These are phyloP conservation scores for Pseudomicrostroma phylloplanum DNA, from an alignment of 1,284 basidiomycete genomes.

Conservation along the genomic window DNA sequence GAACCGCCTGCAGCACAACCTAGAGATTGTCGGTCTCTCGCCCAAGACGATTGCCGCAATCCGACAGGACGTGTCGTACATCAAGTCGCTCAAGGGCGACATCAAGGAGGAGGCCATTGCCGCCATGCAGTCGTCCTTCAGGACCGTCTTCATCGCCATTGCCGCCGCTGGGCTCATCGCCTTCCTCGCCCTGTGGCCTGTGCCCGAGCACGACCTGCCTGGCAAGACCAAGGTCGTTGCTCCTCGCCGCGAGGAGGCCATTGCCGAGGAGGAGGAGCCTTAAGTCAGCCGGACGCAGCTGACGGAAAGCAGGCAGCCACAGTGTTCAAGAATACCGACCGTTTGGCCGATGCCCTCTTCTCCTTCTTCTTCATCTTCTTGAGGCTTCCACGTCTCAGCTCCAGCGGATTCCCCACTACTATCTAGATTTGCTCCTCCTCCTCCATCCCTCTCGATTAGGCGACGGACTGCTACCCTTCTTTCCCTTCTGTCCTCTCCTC, in stretches of 20 bases:
- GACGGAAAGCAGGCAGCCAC: too few relatives aligned
- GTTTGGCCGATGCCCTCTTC: too few relatives aligned
- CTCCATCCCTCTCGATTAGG: too few relatives aligned
- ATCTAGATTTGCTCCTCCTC: too few relatives aligned
- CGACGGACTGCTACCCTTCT: too few relatives aligned
- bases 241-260: constrained; percentile 30
- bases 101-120: constrained; percentile 40
- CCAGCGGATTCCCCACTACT: too few relatives aligned
- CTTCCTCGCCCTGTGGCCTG: constrained; percentile 46
- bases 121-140: constrained; percentile 50
- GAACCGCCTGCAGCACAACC: constrained; percentile 45
- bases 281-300: too few relatives aligned
- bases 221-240: constrained; percentile 31
- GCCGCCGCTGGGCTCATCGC: constrained; percentile 43
- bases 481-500: too few relatives aligned
- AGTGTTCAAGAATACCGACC: too few relatives aligned
- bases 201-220: constrained; percentile 48
- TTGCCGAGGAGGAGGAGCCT: constrained; percentile 23
- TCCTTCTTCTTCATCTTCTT: too few relatives aligned
- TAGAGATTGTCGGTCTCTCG: constrained; percentile 36
- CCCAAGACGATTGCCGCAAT: constrained; percentile 44
- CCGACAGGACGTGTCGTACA: constrained; percentile 45
- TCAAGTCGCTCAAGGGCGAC: constrained; percentile 28
- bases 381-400: too few relatives aligned
- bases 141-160: constrained; percentile 50